These are phyloP conservation scores for Neofusicoccum cordaticola DNA, from an alignment of 2,329 filamentous ascomycete species.

Conservation along the genomic window DNA sequence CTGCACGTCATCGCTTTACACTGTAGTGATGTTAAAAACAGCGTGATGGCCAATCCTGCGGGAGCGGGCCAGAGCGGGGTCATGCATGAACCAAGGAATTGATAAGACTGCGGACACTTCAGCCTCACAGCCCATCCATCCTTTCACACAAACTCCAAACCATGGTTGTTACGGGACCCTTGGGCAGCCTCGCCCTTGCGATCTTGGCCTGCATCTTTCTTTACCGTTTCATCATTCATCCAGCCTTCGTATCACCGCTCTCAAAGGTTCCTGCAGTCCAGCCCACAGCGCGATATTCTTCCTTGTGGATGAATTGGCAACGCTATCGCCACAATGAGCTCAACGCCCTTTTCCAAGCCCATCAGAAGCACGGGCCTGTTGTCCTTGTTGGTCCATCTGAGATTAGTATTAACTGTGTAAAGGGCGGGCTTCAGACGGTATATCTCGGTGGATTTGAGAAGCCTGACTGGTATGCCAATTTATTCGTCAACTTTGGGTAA, in stretches of 20 bases:
- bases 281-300: background rate
- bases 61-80: background rate
- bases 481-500: slow-evolving; percentile 5
- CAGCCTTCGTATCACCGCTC: background rate
- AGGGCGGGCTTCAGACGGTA: background rate
- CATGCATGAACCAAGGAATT: background rate
- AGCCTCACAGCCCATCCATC: background rate
- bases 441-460: slow-evolving; percentile 3
- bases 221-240: background rate
- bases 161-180: background rate
- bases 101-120: background rate
- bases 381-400: background rate
- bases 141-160: background rate
- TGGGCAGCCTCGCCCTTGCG: background rate
- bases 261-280: background rate
- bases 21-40: background rate
- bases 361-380: background rate
- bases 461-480: background rate
- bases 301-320: background rate
- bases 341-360: background rate
- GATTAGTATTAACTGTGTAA: background rate
- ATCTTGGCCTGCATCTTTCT: background rate
- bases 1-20: too few relatives aligned
- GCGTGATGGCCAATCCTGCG: slow-evolving; percentile 3
- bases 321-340: background rate